Evolutionary conservation across 495 filamentous ascomycete species (phyloP).

Genomic region (Aspergillus taichungensis): DNA sequence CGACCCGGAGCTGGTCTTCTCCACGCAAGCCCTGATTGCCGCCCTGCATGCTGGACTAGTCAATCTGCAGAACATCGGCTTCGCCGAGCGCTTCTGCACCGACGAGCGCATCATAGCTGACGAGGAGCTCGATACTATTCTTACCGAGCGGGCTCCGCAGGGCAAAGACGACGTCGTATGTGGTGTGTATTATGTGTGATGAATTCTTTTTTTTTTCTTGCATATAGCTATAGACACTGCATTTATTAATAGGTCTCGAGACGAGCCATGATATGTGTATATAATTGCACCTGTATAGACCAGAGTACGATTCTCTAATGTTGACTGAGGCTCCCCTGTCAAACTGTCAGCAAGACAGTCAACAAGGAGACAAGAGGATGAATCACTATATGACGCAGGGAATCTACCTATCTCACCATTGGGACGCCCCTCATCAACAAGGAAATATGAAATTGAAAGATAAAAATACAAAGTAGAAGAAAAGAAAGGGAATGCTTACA

Average conservation of each 20-base stretch:
- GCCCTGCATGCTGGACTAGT: constrained; percentile 14
- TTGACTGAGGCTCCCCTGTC: too few species aligned
- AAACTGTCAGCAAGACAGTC: too few species aligned
- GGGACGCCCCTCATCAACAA: neutral
- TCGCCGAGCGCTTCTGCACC: constrained; percentile 13
- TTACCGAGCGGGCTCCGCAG: constrained; percentile 7
- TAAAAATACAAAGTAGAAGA: neutral
- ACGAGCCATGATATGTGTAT: too few species aligned
- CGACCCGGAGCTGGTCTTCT: constrained; percentile 12
- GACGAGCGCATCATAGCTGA: constrained; percentile 13
- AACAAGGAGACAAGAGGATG: too few species aligned
- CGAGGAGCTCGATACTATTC: constrained; percentile 18
- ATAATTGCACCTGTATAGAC: too few species aligned
- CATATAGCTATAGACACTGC: too few species aligned
- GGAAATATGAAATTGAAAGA: neutral
- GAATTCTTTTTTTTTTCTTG: too few species aligned
- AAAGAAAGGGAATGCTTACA: neutral
- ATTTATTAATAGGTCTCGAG: too few species aligned
- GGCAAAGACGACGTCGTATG: neutral
- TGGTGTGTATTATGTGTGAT: neutral
- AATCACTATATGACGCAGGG: too few species aligned
- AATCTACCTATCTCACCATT: too few species aligned
- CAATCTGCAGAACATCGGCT: constrained; percentile 16
- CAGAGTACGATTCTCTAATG: too few species aligned
- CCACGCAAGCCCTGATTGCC: constrained; percentile 10